Evolutionary conservation across 2,329 filamentous ascomycete genomes (phyloP).

Genomic region (Colletotrichum graminicola): DNA sequence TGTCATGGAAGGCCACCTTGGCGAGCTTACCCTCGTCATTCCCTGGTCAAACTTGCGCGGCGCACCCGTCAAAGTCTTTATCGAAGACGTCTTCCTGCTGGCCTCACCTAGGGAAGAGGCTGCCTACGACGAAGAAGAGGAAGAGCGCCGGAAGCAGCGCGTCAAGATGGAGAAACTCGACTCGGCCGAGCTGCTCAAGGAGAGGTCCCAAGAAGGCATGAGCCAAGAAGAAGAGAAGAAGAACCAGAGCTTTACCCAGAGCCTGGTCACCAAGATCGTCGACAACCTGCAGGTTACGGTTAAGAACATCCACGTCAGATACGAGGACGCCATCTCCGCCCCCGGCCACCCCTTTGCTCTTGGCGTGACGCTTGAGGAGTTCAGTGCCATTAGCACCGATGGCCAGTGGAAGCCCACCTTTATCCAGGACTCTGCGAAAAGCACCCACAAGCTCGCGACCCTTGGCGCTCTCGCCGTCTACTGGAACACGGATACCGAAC

Average conservation of each 20-base stretch:
- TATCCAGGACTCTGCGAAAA: slow-evolving; percentile 85
- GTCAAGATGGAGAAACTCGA: slow-evolving; percentile 99
- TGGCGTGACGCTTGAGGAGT: slow-evolving; percentile 92
- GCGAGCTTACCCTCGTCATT: slow-evolving; percentile 90
- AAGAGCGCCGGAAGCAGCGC: slow-evolving; percentile 86
- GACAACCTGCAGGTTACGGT: slow-evolving; percentile 98
- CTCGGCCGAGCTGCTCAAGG: slow-evolving; percentile 93
- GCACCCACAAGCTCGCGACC: slow-evolving; percentile 93
- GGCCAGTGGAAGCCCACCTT: slow-evolving; percentile 96
- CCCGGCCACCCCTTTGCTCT: slow-evolving; percentile 95
- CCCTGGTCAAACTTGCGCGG: slow-evolving; percentile 98
- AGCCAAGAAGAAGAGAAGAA: slow-evolving; percentile 96
- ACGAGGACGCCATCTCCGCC: slow-evolving; percentile 96
- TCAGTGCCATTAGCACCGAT: slow-evolving; percentile 97
- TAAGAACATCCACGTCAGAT: slow-evolving; percentile 98
- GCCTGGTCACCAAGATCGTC: slow-evolving; percentile 94
- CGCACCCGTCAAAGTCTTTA: slow-evolving; percentile 92
- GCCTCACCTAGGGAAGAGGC: slow-evolving; percentile 96
- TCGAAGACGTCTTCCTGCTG: slow-evolving; percentile 96
- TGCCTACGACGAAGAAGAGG: slow-evolving; percentile 92
- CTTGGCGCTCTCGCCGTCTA: slow-evolving; percentile 92
- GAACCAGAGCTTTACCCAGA: slow-evolving; percentile 97
- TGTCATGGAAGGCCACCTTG: slow-evolving; percentile 94
- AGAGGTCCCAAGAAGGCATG: slow-evolving; percentile 91
- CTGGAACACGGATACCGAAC: slow-evolving; percentile 94